Evolutionary conservation across 306 rosid species (phyloP).

Genomic region (Gastrolobium bilobum): DNA sequence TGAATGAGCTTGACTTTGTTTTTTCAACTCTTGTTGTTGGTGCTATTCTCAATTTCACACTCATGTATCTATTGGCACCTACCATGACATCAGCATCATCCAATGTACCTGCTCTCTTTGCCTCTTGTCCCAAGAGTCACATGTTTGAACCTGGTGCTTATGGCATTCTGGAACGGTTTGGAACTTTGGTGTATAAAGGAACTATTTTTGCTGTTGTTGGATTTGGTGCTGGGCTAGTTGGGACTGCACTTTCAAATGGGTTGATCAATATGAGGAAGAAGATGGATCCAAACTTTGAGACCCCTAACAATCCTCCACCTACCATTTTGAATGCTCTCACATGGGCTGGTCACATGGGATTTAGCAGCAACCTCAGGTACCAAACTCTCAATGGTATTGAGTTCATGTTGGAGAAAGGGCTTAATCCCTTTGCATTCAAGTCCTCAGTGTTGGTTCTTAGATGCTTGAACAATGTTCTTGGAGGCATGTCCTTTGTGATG

Average conservation of each 20-base stretch:
- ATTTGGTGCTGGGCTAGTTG: conserved; percentile 81
- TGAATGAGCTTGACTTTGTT: conserved; percentile 95
- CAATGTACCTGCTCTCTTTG: conserved; percentile 69
- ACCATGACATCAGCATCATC: conserved; percentile 63
- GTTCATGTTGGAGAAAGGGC: conserved; percentile 75
- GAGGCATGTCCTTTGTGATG: conserved; percentile 89
- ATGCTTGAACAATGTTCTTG: conserved; percentile 81
- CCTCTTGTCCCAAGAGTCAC: conserved; percentile 83
- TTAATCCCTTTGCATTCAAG: conserved; percentile 80
- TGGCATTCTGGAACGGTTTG: conserved; percentile 62
- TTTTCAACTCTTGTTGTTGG: conserved; percentile 98
- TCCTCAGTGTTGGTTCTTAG: conserved; percentile 82
- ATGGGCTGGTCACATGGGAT: conserved; percentile 94
- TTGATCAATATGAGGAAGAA: conserved; percentile 80
- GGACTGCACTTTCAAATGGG: conserved; percentile 87
- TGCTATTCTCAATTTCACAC: conserved; percentile 84
- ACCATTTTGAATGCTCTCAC: conserved; percentile 82
- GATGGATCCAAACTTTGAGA: conserved; percentile 88
- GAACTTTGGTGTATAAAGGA: conserved; percentile 86
- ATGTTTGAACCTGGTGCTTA: conserved; percentile 92
- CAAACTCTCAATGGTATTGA: conserved; percentile 86
- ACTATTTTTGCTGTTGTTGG: conserved; percentile 82
- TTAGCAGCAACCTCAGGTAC: conserved; percentile 88
- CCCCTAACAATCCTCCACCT: conserved; percentile 90
- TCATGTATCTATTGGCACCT: conserved; percentile 95